A percentile compares a stretch with the other conserved stretches of the same genome.
Evolutionary conservation across 768 basidiomycete genomes (phyloP).

Genomic region (Suillus plorans): DNA sequence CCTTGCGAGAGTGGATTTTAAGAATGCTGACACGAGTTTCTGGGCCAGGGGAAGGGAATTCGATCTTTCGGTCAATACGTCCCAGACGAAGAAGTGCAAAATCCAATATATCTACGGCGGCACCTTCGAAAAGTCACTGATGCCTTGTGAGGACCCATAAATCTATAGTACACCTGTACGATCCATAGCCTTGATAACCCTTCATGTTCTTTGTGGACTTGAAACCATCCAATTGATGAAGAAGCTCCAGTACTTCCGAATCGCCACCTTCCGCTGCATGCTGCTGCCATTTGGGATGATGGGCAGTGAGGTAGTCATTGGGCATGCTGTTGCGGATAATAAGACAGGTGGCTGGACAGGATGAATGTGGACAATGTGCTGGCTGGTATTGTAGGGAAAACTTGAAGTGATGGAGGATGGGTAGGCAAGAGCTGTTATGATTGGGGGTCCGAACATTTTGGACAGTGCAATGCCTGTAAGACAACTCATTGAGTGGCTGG

Average conservation of each 20-base stretch:
- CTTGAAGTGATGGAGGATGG: conserved; percentile 20
- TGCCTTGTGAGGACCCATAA: conserved; percentile 10
- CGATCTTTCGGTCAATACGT: conserved; percentile 96
- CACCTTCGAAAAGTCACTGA: neutral
- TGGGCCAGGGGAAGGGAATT: conserved; percentile 97
- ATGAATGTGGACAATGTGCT: conserved; percentile 36
- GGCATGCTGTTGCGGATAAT: conserved; percentile 32
- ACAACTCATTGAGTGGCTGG: conserved; percentile 11
- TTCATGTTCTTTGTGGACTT: conserved; percentile 83
- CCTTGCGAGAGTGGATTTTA: conserved; percentile 95
- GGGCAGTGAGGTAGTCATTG: conserved; percentile 50
- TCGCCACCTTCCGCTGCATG: conserved; percentile 68
- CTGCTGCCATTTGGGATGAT: conserved; percentile 55
- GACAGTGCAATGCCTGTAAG: conserved; percentile 11
- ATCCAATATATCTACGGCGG: conserved; percentile 80
- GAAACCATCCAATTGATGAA: conserved; percentile 89
- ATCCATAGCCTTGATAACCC: conserved; percentile 94
- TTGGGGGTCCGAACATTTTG: conserved; percentile 10
- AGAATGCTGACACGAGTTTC: conserved; percentile 97
- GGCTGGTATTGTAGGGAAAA: conserved; percentile 24
- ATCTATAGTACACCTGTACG: conserved; percentile 63
- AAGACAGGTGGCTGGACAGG: conserved; percentile 31
- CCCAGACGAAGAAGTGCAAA: conserved; percentile 91
- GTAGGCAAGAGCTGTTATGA: conserved; percentile 14
- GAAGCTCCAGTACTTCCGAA: conserved; percentile 82